These are phyloP conservation scores for Ceratonia siliqua DNA, from an alignment of 306 rosid species.

Conservation along the genomic window DNA sequence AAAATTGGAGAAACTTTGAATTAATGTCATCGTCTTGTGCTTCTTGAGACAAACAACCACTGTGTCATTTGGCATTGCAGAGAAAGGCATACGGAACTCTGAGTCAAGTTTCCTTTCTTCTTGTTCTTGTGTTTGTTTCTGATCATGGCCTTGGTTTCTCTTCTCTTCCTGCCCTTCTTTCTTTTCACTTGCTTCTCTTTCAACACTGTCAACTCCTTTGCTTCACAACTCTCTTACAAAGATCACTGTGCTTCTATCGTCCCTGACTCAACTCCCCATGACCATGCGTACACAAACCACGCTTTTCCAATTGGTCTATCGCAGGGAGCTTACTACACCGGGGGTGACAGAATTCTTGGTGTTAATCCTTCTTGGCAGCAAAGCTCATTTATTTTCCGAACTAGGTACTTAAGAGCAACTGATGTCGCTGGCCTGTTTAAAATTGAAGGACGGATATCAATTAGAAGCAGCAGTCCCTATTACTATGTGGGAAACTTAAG, in stretches of 20 bases:
- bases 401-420: conserved; percentile 24
- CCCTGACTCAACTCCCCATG: conserved; percentile 22
- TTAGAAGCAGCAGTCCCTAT: background rate
- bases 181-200: conserved; percentile 15
- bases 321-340: conserved; percentile 42
- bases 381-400: conserved; percentile 13
- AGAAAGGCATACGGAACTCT: background rate
- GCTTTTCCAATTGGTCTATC: conserved; percentile 1
- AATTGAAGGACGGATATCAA: conserved; percentile 26
- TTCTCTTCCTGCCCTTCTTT: conserved; percentile 33
- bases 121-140: background rate
- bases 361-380: background rate
- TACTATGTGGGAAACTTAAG: conserved; percentile 30
- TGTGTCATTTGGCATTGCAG: background rate
- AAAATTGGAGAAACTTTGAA: background rate
- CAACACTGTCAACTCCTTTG: conserved; percentile 27
- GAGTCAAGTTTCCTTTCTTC: background rate
- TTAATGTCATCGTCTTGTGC: background rate
- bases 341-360: conserved; percentile 15
- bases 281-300: background rate
- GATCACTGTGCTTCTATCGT: conserved; percentile 48
- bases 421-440: conserved; percentile 36
- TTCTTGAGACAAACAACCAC: background rate
- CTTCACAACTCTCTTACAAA: conserved; percentile 32
- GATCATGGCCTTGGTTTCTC: conserved; percentile 37